phyloP scores from a whole-genome alignment of 768 basidiomycete species.

The Gyrodon lividus region DNA sequence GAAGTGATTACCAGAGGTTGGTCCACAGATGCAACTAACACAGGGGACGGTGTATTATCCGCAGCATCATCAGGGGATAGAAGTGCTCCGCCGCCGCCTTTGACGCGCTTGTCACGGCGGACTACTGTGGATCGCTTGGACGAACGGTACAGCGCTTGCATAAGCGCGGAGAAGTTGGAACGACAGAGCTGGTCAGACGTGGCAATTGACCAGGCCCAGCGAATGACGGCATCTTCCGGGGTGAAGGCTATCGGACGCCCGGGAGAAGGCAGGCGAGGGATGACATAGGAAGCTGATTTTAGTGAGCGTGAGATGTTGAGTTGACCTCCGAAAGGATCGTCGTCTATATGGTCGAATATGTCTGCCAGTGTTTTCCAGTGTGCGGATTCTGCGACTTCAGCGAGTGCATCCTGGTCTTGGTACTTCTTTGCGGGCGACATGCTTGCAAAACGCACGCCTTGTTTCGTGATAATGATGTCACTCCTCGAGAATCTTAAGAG shows the following conservation, averaged over 20 bases:
- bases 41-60: not conserved
- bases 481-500: slow-evolving; percentile 13
- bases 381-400: slow-evolving; percentile 12
- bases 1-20: slow-evolving; percentile 12
- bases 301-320: slow-evolving; percentile 6
- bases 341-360: slow-evolving; percentile 19
- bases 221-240: slow-evolving; percentile 18
- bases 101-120: slow-evolving; percentile 10
- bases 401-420: slow-evolving; percentile 25
- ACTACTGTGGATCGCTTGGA: not conserved
- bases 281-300: slow-evolving; percentile 12
- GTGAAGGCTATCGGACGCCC: slow-evolving; percentile 15
- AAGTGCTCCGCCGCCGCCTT: slow-evolving; percentile 4
- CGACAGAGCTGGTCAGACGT: slow-evolving; percentile 11
- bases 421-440: slow-evolving; percentile 18
- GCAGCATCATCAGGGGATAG: slow-evolving; percentile 19
- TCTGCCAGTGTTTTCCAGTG: slow-evolving; percentile 19
- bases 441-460: slow-evolving; percentile 28
- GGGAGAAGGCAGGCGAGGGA: slow-evolving; percentile 29
- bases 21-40: slow-evolving; percentile 8
- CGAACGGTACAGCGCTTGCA: not conserved
- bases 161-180: not conserved
- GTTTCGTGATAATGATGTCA: slow-evolving; percentile 30
- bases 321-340: not conserved
- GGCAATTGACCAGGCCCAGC: slow-evolving; percentile 21